Evolutionary conservation across 352 stramenopile species (phyloP), one percentile per base, ranked within the genome.

Genomic region (Stramenopiles sp.): DNA sequence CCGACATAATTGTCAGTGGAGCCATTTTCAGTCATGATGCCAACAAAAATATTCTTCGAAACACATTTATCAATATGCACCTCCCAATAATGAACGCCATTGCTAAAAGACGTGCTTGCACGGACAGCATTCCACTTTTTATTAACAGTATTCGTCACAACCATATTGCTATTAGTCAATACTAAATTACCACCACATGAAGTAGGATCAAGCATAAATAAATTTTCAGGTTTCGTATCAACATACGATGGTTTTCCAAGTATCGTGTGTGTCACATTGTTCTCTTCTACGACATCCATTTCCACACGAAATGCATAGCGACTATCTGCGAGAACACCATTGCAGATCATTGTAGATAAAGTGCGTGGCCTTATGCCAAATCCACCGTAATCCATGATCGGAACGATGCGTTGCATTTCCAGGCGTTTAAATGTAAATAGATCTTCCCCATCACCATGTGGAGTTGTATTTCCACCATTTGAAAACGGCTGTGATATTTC

Each of bases 41-140:
- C 91, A 30, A 96, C 90, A 78, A 96, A 96, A 30, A 95, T 93
- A 79, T 96, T 96, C 80, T 96, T 95, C 4, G 87, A 93, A 30
- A 93, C 86, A 69, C 90, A 95, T 69, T 86, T 86, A 79, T 95
- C 89, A 43, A 96, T 87, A 43, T 87, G 85, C 31, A 96, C 90
- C 31, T 92, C 87, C 91, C 91, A 96, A 38, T 86, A 78, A 78
- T 95, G 90, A n/a, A 92, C 78, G 0, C 91, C 90, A 53, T 87
- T 84, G 7, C 87, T 86, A 82, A 94, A 94, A 0, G 83, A 84
- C 0, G 88, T 82, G 0, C 83, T 87, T 0, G 87, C 86, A 53
- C 90, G 86, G 6, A 94, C 84, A 0, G 90, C 92, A 82, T 91
- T 87, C 91, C 91, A 95, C 82, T 94, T 94, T 80, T 96, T 96